Evolutionary conservation across 2,329 filamentous ascomycete species (phyloP).

Genomic region (Sporothrix euskadiensis): DNA sequence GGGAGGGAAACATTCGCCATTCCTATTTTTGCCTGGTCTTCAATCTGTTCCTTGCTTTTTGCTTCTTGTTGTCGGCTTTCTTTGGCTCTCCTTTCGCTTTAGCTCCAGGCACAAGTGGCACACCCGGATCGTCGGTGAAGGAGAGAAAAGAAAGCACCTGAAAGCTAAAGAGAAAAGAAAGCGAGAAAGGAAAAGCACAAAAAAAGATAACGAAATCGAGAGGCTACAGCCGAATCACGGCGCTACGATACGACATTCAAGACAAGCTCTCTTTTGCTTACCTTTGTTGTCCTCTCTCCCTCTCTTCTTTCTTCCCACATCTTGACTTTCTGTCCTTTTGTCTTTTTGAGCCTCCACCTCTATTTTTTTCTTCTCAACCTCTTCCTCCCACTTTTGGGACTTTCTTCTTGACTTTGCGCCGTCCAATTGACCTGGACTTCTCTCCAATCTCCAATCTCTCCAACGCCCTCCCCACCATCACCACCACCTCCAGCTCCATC

Average conservation of each 20-base stretch:
- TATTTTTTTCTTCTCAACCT: neutral
- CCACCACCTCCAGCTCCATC: neutral
- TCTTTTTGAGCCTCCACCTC: neutral
- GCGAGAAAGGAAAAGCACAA: neutral
- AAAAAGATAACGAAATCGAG: slow-evolving; percentile 3
- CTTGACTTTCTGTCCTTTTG: neutral
- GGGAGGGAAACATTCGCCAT: neutral
- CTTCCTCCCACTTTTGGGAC: too few relatives aligned
- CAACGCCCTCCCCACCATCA: neutral
- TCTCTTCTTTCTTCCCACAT: neutral
- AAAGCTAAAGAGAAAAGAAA: neutral
- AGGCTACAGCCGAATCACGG: neutral
- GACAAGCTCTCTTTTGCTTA: neutral
- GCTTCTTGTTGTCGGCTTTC: neutral
- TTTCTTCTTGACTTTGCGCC: neutral
- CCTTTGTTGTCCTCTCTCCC: neutral
- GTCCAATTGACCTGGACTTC: neutral
- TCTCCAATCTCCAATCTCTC: neutral
- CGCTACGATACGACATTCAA: neutral
- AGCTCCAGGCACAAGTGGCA: slow-evolving; percentile 23
- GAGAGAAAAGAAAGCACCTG: slow-evolving; percentile 1
- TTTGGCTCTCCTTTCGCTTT: neutral
- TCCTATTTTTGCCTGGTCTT: neutral
- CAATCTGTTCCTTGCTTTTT: neutral
- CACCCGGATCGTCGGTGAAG: neutral